Evolutionary conservation across 768 basidiomycete species (phyloP).

Genomic region (Russula sp.): DNA sequence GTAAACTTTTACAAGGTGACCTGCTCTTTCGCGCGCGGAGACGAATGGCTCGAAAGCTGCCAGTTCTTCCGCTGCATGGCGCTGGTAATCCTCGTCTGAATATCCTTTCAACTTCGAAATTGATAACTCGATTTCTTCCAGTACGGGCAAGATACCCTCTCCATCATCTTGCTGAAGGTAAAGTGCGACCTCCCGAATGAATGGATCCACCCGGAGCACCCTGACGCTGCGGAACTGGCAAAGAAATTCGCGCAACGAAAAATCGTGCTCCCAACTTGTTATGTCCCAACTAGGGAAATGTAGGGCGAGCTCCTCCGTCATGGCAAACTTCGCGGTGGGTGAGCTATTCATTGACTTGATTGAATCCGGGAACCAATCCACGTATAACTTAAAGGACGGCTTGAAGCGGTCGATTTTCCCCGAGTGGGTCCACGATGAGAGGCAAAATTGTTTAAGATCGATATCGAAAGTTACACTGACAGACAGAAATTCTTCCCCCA

Average conservation of each 20-base stretch:
- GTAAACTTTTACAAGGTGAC: no score
- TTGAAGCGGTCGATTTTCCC: neutral
- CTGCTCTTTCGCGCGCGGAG: no score
- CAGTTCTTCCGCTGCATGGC: neutral
- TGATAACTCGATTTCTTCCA: slow-evolving; percentile 5
- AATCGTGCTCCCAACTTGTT: neutral
- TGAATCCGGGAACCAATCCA: neutral
- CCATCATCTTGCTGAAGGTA: neutral
- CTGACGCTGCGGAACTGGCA: neutral
- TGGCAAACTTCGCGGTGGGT: neutral
- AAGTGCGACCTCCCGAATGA: neutral
- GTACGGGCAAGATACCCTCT: neutral
- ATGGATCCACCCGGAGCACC: neutral
- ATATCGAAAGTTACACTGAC: neutral
- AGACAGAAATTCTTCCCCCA: no score
- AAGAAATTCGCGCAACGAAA: neutral
- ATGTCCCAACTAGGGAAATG: neutral
- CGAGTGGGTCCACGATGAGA: neutral
- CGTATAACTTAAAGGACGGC: neutral
- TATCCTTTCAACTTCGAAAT: no score
- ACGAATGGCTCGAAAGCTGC: neutral
- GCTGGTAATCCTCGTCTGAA: no score
- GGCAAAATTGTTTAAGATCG: accelerated
- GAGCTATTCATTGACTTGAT: neutral
- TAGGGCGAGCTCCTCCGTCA: neutral